Conservation (phyloP, 305 asterid genomes). For the Ruellia speciosa region DNA sequence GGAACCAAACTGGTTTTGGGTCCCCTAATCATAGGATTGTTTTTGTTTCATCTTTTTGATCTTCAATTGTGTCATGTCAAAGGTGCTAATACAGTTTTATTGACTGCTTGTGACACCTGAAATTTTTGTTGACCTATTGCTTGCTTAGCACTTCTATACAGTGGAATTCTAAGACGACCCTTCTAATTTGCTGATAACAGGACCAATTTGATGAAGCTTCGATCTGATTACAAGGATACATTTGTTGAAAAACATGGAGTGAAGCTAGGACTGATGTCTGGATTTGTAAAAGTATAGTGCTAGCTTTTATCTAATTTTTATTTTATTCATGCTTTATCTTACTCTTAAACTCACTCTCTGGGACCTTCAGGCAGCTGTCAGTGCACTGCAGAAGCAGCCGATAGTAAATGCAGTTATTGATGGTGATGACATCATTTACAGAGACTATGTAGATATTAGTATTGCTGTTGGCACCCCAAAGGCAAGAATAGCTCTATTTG, state of each 20-base stretch:
- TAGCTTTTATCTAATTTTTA: conserved; percentile 1
- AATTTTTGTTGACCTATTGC: background rate
- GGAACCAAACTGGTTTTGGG: too few relatives aligned
- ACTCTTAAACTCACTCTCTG: conserved; percentile 10
- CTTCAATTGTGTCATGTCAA: too few relatives aligned
- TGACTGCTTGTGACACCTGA: background rate
- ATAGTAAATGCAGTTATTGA: conserved; percentile 93
- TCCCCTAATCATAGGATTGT: too few relatives aligned
- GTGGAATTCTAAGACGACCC: background rate
- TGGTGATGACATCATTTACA: conserved; percentile 92
- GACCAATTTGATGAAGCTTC: conserved; percentile 97
- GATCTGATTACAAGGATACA: conserved; percentile 91
- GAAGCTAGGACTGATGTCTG: conserved; percentile 92
- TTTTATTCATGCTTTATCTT: conserved; percentile 14
- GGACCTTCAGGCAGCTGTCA: conserved; percentile 76
- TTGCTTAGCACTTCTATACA: background rate
- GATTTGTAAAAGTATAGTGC: conserved; percentile 69
- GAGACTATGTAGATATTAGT: conserved; percentile 91
- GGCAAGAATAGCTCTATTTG: conserved; percentile 35
- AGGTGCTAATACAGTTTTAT: background rate
- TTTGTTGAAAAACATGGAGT: conserved; percentile 93
- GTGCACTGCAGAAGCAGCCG: conserved; percentile 89
- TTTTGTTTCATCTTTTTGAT: too few relatives aligned
- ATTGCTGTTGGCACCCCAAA: conserved; percentile 98
- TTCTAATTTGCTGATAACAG: conserved; percentile 33